Percentiles rank a stretch among this genome's conserved stretches.
Conservation (phyloP, 2,329 filamentous ascomycete species). For the Penicillium hordei region DNA sequence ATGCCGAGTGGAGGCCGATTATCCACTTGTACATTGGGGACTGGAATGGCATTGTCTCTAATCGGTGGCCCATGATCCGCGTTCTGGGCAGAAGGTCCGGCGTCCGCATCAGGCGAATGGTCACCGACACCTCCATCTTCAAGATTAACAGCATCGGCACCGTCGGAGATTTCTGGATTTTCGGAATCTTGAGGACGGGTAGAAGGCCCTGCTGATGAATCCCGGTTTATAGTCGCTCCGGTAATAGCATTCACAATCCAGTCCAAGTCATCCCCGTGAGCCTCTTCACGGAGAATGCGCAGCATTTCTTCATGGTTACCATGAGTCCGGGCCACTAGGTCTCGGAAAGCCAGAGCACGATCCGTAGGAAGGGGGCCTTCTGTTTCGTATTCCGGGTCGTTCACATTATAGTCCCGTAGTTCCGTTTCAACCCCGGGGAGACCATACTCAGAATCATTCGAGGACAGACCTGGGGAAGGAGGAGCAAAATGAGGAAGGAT, state of each 20-base stretch:
- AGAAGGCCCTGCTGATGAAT: conserved; percentile 1
- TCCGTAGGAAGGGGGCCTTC: conserved; percentile 13
- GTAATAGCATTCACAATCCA: conserved; percentile 60
- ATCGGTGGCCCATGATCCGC: neutral
- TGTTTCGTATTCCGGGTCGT: neutral
- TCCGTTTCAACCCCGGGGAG: conserved; percentile 9
- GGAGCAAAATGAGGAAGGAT: conserved; percentile 6
- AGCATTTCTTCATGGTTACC: conserved; percentile 61
- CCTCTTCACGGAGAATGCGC: conserved; percentile 61
- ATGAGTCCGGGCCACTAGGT: conserved; percentile 60
- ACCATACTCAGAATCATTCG: conserved; percentile 21
- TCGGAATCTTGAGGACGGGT: neutral
- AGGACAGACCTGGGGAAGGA: conserved; percentile 18
- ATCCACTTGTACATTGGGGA: conserved; percentile 9
- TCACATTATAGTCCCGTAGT: neutral
- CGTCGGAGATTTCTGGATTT: neutral
- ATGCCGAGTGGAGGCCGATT: conserved; percentile 22
- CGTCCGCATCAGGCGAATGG: neutral
- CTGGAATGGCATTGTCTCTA: conserved; percentile 1
- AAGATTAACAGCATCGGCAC: neutral
- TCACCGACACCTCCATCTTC: neutral
- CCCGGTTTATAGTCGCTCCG: conserved; percentile 19
- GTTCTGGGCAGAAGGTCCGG: neutral
- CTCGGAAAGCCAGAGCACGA: conserved; percentile 51
- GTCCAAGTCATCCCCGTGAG: conserved; percentile 57